Conservation (phyloP, 2,329 filamentous ascomycete species). For the Verruconis gallopava region DNA sequence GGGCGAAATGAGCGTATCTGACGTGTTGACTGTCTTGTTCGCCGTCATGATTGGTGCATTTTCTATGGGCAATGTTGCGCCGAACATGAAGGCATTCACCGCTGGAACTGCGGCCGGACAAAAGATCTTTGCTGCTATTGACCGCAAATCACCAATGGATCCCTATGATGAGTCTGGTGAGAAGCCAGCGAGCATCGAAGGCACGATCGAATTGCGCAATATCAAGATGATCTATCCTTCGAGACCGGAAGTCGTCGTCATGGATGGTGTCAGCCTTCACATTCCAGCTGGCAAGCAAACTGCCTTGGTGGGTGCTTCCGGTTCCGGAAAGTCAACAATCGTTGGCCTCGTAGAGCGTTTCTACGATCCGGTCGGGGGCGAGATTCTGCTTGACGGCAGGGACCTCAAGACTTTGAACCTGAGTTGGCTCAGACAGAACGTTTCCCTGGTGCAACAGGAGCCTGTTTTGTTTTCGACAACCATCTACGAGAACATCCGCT, state of each 20-base stretch:
- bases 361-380: constrained; percentile 75
- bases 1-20: constrained; percentile 48
- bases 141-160: constrained; percentile 74
- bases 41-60: constrained; percentile 89
- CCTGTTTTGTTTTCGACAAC: constrained; percentile 81
- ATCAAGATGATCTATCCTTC: constrained; percentile 93
- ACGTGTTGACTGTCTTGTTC: constrained; percentile 76
- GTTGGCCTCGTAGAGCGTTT: constrained; percentile 89
- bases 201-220: constrained; percentile 66
- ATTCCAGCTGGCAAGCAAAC: constrained; percentile 87
- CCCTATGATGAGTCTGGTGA: constrained; percentile 58
- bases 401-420: constrained; percentile 74
- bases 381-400: constrained; percentile 68
- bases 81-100: constrained; percentile 76
- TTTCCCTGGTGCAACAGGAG: constrained; percentile 86
- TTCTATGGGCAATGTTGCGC: constrained; percentile 74
- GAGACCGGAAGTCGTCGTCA: constrained; percentile 76
- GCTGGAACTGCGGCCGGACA: constrained; percentile 69
- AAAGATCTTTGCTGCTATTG: constrained; percentile 92
- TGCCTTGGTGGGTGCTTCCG: constrained; percentile 85
- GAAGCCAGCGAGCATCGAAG: constrained; percentile 59
- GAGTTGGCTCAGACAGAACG: constrained; percentile 81
- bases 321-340: constrained; percentile 89
- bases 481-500: constrained; percentile 80
- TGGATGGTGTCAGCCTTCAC: constrained; percentile 66